Base-by-base conservation (phyloP, 2,329 filamentous ascomycete species). In the Parastagonospora nodorum region DNA sequence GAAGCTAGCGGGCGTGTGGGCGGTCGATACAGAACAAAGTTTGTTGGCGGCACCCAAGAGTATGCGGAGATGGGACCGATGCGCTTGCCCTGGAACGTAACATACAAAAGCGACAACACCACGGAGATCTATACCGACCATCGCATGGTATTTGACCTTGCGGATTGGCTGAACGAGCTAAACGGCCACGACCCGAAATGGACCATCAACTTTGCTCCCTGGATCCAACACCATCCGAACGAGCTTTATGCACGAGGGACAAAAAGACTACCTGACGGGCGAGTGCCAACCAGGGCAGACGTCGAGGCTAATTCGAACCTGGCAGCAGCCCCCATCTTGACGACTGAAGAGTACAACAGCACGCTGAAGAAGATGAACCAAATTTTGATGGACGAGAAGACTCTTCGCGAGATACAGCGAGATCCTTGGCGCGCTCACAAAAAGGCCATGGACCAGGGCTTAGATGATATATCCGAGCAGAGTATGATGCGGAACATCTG, bases 11-110 rank as follows among this genome's bases (percentile, higher is more conserved):
- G 81, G 29, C 77, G 84, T 12, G 75, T 87, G 7, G 85, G 85
- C n/a, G 84, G 85, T 2, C 79, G 85, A 14, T 78, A 87, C 0
- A 82, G 81, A 50, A 88, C 85, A 1, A 76, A 76, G 41, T 87
- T 87, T 45, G 75, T 88, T 4, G 78, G 79, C 3, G 81, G 78
- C 7, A 77, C 75, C 0, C 81, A 82, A 0, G 79, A 80, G 24
- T 78, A 86, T 53, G 86, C 86, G 58, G 85, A 87, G 62, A 77
- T 80, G 77, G 84, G 84, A 0, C 82, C 84, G 0, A 87, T 87
- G 84, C 75, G 84, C 2, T 82, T 87, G 53, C 84, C 84, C 0
- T 73, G 79, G 33, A 76, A 74, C 11, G 69, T 78, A 4, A 72
- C 67, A 0, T 40, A 40, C 38, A 40, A 40, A 40, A 76, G 81